A percentile compares a stretch with the other conserved stretches of the same genome.
These are phyloP conservation scores for Cladophialophora chaetospira DNA, from an alignment of 2,329 filamentous ascomycete species.

Conservation along the genomic window DNA sequence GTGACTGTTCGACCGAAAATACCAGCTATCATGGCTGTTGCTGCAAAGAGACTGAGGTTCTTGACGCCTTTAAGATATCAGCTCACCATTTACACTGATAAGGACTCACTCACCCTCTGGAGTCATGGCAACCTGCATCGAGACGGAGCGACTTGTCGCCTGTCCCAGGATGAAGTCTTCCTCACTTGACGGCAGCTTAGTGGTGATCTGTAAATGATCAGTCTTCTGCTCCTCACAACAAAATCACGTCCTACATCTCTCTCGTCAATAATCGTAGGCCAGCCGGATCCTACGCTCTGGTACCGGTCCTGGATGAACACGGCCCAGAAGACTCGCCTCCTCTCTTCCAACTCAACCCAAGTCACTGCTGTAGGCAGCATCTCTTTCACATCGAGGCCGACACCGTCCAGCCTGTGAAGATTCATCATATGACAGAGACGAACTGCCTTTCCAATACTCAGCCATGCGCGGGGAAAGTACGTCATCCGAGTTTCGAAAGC, in stretches of 20 bases:
- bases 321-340: constrained; percentile 43
- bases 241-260: background rate
- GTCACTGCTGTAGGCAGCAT: constrained; percentile 18
- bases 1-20: constrained; percentile 4
- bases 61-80: background rate
- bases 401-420: constrained; percentile 11
- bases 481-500: background rate
- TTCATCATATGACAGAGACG: constrained; percentile 14
- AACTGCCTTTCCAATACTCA: constrained; percentile 2
- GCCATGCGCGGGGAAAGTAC: constrained; percentile 14
- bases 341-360: constrained; percentile 41
- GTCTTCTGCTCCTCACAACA: background rate
- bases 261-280: constrained; percentile 10
- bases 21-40: constrained; percentile 2
- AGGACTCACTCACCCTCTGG: background rate
- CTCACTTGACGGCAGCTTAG: constrained; percentile 1
- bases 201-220: background rate
- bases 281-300: constrained; percentile 9
- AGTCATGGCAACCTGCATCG: constrained; percentile 3
- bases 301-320: constrained; percentile 41
- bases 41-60: constrained; percentile 2
- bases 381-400: constrained; percentile 7
- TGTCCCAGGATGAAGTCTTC: background rate
- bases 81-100: background rate
- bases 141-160: background rate